Percentiles rank a stretch among this genome's conserved stretches.
phyloP scores from a whole-genome alignment of 140 eudicot genomes.

The Senecio squalidus region DNA sequence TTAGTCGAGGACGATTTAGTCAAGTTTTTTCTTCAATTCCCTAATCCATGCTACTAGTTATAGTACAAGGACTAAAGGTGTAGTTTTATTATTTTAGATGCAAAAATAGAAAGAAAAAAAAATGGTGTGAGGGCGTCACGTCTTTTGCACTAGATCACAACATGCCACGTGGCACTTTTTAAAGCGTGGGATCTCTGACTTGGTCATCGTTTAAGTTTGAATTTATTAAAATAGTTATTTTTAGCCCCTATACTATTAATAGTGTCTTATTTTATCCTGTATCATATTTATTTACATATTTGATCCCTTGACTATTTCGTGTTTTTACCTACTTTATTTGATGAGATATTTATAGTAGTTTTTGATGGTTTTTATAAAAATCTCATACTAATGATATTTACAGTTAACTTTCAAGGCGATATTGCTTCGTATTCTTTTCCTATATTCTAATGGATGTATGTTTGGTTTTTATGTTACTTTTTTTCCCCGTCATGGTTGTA shows the following conservation, averaged over 20 bases:
- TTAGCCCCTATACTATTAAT: background rate
- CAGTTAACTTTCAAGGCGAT: too few species aligned
- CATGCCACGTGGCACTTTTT: slow-evolving; percentile 19
- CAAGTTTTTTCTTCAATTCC: too few species aligned
- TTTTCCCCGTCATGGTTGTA: too few species aligned
- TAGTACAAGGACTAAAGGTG: too few species aligned
- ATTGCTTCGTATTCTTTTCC: too few species aligned
- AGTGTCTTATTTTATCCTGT: background rate
- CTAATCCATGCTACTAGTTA: background rate
- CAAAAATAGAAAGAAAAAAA: background rate
- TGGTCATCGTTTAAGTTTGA: slow-evolving; percentile 13
- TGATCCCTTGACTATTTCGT: background rate
- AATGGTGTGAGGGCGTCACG: slow-evolving; percentile 20
- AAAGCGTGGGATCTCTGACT: slow-evolving; percentile 30
- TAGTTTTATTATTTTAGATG: background rate
- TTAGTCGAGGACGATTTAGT: too few species aligned
- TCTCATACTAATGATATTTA: too few species aligned
- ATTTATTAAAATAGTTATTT: background rate
- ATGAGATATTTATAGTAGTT: too few species aligned
- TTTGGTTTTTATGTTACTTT: too few species aligned
- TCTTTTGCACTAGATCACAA: slow-evolving; percentile 19
- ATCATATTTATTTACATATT: background rate
- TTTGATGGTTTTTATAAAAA: too few species aligned
- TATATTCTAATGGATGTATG: too few species aligned
- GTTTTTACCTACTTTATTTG: too few species aligned